Base-by-base conservation (phyloP, 2,329 filamentous ascomycete genomes). In the Exophiala oligosperma region DNA sequence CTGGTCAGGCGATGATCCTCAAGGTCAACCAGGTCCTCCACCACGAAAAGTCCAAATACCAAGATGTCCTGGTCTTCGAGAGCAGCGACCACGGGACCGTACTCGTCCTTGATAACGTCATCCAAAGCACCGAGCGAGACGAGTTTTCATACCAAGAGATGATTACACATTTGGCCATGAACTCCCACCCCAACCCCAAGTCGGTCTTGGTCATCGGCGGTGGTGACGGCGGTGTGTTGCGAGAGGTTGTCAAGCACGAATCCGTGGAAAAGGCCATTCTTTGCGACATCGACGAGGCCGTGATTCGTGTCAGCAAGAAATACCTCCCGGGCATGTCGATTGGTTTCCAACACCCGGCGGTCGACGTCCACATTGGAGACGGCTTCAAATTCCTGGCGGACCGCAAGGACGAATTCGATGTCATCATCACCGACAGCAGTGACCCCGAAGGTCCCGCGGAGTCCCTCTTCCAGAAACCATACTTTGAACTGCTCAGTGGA, bases 141-240 rank as follows among this genome's bases (percentile, higher is more conserved):
- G 94, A 99, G 82, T 99, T 97, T 84, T 91, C 92, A 76, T 87
- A 83, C 65, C 94, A 99, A 84, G 94, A 99, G 85, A 99, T 99
- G 94, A 99, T 99, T 79, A 92, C 93, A 69, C 92, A 99, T 80
- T 84, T 99, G 68, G 94, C 92, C 79, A 91, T 99, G 89, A 94
- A 96, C 85, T 91, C 93, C 54, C 94, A 99, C 85, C 94, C 94
- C 68, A 87, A 96, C 83, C 94, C 94, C 73, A 94, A 97, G 86
- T 95, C 92, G 79, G 94, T 99, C 54, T 87, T 99, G 58, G 94
- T 99, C 76, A 97, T 99, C 72, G 94, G 94, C 66, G 94, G 94
- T 71, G 94, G 94, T 74, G 94, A 99, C 74, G 94, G 94, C 61
- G 94, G 94, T 79, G 94, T 99, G 64, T 87, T 99, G 70, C 92